These are phyloP conservation scores for sorghum (Sorghum bicolor) DNA, from an alignment of 176 grass and related monocot genomes.

Conservation along the genomic window DNA sequence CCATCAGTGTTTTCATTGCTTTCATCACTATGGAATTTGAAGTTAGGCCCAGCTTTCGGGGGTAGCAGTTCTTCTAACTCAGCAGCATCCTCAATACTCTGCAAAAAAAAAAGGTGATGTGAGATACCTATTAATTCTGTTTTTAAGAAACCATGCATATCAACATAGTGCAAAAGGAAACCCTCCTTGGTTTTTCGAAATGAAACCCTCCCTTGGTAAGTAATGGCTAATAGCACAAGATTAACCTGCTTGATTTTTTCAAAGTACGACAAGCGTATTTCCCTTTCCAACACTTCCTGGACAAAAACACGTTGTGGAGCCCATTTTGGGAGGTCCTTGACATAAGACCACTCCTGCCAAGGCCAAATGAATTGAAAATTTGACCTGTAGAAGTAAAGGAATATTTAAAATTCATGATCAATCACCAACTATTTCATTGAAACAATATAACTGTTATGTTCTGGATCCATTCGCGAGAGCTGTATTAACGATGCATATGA, in stretches of 20 bases:
- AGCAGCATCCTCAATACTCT: conserved; percentile 90
- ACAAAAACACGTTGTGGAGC: conserved; percentile 92
- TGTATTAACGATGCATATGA: neutral
- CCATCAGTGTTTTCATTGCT: conserved; percentile 47
- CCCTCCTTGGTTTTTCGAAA: neutral
- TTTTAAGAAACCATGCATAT: neutral
- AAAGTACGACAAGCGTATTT: conserved; percentile 83
- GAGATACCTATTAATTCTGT: conserved; percentile 6
- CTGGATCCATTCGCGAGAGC: neutral
- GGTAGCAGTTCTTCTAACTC: conserved; percentile 83
- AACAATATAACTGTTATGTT: neutral
- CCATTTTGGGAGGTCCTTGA: conserved; percentile 94
- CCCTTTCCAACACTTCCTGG: conserved; percentile 97
- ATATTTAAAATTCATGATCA: conserved; percentile 19
- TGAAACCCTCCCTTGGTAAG: neutral
- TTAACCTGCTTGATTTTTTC: conserved; percentile 98
- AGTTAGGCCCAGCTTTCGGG: conserved; percentile 80
- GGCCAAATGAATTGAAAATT: conserved; percentile 99
- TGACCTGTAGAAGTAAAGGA: conserved; percentile 50
- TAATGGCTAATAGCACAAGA: conserved; percentile 12
- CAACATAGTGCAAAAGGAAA: conserved; percentile 15
- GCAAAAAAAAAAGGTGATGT: conserved; percentile 27
- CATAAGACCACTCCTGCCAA: conserved; percentile 94
- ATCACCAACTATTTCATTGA: neutral
- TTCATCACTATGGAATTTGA: conserved; percentile 66